Conservation (phyloP, 164 flowering plant genomes). For the Aristolochia fimbriata region DNA sequence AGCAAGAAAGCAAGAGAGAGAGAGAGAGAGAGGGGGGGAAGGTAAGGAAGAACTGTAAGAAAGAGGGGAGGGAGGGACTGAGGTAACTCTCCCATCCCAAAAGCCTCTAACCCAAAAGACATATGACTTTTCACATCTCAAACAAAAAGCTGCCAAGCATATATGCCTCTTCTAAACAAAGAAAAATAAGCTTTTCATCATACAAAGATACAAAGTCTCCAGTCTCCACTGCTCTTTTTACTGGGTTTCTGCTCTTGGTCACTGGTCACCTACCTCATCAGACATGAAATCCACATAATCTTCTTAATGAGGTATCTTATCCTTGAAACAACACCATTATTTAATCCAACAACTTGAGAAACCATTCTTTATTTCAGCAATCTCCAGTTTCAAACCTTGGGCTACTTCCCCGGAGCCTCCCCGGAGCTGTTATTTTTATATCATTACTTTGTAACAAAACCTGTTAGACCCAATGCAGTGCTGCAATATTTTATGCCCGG, state of each 20-base stretch:
- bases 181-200: no score
- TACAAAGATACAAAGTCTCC: no score
- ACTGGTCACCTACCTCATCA: no score
- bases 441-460: not conserved
- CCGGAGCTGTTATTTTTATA: not conserved
- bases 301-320: not conserved
- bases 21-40: not conserved
- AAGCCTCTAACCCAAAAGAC: not conserved
- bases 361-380: no score
- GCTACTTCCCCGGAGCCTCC: slow-evolving; percentile 1
- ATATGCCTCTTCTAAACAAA: not conserved
- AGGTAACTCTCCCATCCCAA: not conserved
- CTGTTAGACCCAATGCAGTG: not conserved
- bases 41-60: not conserved
- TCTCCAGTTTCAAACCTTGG: not conserved
- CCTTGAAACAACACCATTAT: not conserved
- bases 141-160: not conserved
- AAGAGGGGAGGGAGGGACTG: not conserved
- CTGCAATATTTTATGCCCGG: slow-evolving; percentile 5
- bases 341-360: not conserved
- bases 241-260: no score
- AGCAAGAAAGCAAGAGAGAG: slow-evolving; percentile 9
- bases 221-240: no score
- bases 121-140: not conserved
- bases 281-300: no score